A percentile compares a stretch with the other conserved stretches of the same genome.
Evolutionary conservation across 495 filamentous ascomycete genomes (phyloP).

Genomic region (Aspergillus olivimuriae): DNA sequence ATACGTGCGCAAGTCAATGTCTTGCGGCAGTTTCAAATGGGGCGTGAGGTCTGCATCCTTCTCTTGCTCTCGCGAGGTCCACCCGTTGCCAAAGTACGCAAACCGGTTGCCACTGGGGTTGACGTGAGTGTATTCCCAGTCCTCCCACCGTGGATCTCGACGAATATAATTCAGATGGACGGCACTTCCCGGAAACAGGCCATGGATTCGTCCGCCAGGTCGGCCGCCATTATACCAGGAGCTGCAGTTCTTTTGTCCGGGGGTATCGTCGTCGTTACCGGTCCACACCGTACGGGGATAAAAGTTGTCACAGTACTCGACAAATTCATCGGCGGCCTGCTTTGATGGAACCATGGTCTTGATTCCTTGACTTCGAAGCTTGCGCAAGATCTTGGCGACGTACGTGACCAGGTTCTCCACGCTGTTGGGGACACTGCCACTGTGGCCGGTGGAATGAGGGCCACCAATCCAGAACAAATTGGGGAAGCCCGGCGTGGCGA

Average conservation of each 20-base stretch:
- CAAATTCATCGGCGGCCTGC: slow-evolving; percentile 55
- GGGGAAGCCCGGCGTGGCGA: slow-evolving; percentile 57
- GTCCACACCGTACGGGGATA: slow-evolving; percentile 56
- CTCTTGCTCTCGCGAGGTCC: slow-evolving; percentile 36
- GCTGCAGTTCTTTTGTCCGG: slow-evolving; percentile 48
- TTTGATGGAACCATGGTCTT: slow-evolving; percentile 47
- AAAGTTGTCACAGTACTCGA: slow-evolving; percentile 55
- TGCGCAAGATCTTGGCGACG: slow-evolving; percentile 58
- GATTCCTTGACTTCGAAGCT: slow-evolving; percentile 57
- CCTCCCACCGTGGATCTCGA: slow-evolving; percentile 62
- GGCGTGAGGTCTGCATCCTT: slow-evolving; percentile 37
- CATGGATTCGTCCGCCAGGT: slow-evolving; percentile 51
- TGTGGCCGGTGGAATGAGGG: slow-evolving; percentile 42
- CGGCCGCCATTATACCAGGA: slow-evolving; percentile 65
- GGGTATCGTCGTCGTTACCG: slow-evolving; percentile 19
- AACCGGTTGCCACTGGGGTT: slow-evolving; percentile 46
- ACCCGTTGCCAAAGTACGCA: slow-evolving; percentile 53
- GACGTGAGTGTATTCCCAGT: slow-evolving; percentile 59
- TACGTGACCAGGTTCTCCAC: slow-evolving; percentile 54
- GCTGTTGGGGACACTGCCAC: slow-evolving; percentile 45
- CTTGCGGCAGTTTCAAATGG: slow-evolving; percentile 40
- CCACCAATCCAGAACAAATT: slow-evolving; percentile 54
- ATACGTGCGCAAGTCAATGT: slow-evolving; percentile 40
- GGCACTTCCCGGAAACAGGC: slow-evolving; percentile 61
- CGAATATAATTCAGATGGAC: slow-evolving; percentile 50